Conservation (phyloP, 2,329 filamentous ascomycete genomes). For the Fusarium sp. region DNA sequence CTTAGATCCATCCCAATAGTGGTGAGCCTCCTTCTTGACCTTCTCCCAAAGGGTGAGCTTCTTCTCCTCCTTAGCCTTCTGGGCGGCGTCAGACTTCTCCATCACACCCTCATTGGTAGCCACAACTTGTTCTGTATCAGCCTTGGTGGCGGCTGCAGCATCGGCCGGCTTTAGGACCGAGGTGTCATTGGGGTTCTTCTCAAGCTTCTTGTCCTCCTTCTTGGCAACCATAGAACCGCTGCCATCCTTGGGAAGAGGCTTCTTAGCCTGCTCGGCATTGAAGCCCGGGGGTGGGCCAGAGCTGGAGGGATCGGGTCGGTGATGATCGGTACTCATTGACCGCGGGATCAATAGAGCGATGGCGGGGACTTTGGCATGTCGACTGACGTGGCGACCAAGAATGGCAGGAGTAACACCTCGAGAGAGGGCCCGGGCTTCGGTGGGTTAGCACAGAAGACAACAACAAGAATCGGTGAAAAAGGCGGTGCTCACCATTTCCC, state of each 20-base stretch:
- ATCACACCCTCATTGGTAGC: slow-evolving; percentile 68
- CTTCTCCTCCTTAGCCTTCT: slow-evolving; percentile 76
- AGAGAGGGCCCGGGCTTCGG: slow-evolving; percentile 60
- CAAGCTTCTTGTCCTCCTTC: slow-evolving; percentile 51
- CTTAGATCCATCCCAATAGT: slow-evolving; percentile 99
- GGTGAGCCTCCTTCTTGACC: slow-evolving; percentile 91
- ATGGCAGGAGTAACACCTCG: slow-evolving; percentile 60
- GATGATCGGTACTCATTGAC: slow-evolving; percentile 69
- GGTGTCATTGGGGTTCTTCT: slow-evolving; percentile 27
- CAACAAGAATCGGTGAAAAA: slow-evolving; percentile 4
- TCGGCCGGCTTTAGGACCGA: slow-evolving; percentile 40
- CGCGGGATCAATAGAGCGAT: slow-evolving; percentile 70
- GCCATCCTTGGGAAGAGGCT: slow-evolving; percentile 74
- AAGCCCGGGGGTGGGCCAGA: slow-evolving; percentile 87
- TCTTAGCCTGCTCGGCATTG: slow-evolving; percentile 89
- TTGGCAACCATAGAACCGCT: slow-evolving; percentile 51
- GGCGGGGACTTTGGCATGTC: slow-evolving; percentile 61
- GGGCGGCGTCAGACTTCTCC: slow-evolving; percentile 68
- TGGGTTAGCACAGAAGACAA: slow-evolving; percentile 42
- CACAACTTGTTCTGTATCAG: slow-evolving; percentile 55
- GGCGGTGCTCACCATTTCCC: slow-evolving; percentile 57
- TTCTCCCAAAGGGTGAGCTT: slow-evolving; percentile 91
- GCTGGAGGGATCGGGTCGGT: slow-evolving; percentile 61
- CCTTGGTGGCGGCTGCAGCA: slow-evolving; percentile 49
- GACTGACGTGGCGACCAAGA: slow-evolving; percentile 60